Evolutionary conservation across 2,329 filamentous ascomycete genomes (phyloP).

Genomic region (Metarhizium sp.): DNA sequence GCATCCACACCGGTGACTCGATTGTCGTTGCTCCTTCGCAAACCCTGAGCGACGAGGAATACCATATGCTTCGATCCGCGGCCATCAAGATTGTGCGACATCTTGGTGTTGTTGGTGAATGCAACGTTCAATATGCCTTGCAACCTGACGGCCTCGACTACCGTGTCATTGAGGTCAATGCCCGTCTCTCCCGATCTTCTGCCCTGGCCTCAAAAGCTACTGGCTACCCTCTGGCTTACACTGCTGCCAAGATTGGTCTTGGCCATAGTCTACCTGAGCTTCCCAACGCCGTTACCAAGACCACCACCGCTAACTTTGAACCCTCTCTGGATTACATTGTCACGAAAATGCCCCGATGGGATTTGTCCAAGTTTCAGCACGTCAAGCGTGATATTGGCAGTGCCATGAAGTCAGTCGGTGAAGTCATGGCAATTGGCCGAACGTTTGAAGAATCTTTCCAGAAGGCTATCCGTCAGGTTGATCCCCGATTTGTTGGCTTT

Average conservation of each 20-base stretch:
- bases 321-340: constrained; percentile 96
- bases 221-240: constrained; percentile 94
- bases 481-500: constrained; percentile 85
- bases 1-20: constrained; percentile 96
- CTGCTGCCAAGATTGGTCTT: constrained; percentile 94
- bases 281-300: constrained; percentile 96
- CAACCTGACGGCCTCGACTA: constrained; percentile 97
- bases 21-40: constrained; percentile 97
- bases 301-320: constrained; percentile 97
- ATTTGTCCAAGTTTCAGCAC: constrained; percentile 97
- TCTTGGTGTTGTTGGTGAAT: constrained; percentile 94
- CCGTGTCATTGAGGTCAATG: constrained; percentile 97
- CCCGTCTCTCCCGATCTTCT: constrained; percentile 93
- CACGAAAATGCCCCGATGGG: constrained; percentile 97
- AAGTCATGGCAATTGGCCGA: constrained; percentile 98
- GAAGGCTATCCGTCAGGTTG: constrained; percentile 95
- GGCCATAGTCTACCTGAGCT: constrained; percentile 92
- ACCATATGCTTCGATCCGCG: constrained; percentile 96
- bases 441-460: constrained; percentile 99
- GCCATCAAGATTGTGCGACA: constrained; percentile 98
- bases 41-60: constrained; percentile 95
- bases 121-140: constrained; percentile 95
- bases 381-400: constrained; percentile 96
- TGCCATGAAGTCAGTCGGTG: constrained; percentile 97
- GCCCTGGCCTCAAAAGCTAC: constrained; percentile 96